Percentiles rank a stretch among this genome's conserved stretches.
These are phyloP conservation scores for Acanthamoeba royreba DNA, from an alignment of 208 protist genomes.

Conservation along the genomic window DNA sequence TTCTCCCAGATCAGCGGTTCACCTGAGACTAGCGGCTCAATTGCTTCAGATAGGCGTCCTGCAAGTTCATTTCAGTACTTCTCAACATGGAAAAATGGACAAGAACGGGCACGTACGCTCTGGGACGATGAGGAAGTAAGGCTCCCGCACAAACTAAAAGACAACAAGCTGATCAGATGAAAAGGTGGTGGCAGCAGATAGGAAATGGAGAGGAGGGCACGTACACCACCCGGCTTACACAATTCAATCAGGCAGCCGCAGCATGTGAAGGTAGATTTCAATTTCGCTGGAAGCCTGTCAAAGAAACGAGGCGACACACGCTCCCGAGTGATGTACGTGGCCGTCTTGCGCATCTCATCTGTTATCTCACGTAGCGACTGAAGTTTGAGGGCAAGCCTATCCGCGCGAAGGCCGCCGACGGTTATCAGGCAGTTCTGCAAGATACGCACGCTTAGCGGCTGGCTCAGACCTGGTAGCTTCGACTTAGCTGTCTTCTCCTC, in stretches of 20 bases:
- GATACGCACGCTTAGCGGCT: background rate
- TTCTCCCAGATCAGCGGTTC: background rate
- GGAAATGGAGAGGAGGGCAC: too few relatives aligned
- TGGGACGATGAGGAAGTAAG: too few relatives aligned
- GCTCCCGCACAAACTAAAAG: too few relatives aligned
- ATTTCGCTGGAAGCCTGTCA: background rate
- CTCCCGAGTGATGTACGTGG: too few relatives aligned
- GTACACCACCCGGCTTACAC: too few relatives aligned
- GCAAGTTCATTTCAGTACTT: background rate
- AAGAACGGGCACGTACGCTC: background rate
- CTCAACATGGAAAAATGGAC: background rate
- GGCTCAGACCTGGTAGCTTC: too few relatives aligned
- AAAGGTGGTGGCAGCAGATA: too few relatives aligned
- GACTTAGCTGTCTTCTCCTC: too few relatives aligned
- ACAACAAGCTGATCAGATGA: too few relatives aligned
- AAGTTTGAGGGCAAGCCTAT: background rate
- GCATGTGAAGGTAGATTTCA: background rate
- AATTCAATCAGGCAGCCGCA: background rate
- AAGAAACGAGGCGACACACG: too few relatives aligned
- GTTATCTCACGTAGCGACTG: background rate
- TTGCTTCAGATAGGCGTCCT: background rate
- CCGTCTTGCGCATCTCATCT: background rate
- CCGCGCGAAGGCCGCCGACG: background rate
- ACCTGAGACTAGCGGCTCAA: background rate
- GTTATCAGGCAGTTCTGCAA: background rate